phyloP scores from a whole-genome alignment of 2,329 filamentous ascomycete species.

The Fusarium coffeatum region DNA sequence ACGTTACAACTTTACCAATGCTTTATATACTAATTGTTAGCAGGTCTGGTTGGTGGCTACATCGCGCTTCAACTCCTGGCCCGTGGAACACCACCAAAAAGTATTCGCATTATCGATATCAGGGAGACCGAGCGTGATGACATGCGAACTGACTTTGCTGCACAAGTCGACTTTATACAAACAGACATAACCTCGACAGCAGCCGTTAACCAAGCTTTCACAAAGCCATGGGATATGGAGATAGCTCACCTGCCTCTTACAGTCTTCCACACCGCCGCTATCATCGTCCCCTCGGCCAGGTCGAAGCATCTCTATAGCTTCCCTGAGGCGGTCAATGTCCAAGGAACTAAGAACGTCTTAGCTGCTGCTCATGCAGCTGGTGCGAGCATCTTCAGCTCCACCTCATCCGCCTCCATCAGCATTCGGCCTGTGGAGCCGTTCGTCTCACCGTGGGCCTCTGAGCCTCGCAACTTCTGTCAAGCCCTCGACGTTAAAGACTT shows the following conservation, averaged over 20 bases:
- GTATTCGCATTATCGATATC: slow-evolving; percentile 12
- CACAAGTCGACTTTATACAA: slow-evolving; percentile 1
- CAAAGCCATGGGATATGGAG: neutral
- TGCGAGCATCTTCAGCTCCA: slow-evolving; percentile 11
- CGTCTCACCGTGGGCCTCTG: neutral
- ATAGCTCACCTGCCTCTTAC: slow-evolving; percentile 8
- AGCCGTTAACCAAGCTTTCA: neutral
- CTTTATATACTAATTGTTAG: no score
- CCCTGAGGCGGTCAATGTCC: slow-evolving; percentile 4
- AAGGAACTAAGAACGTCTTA: slow-evolving; percentile 14
- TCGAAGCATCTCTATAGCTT: slow-evolving; percentile 9
- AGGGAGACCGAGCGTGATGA: slow-evolving; percentile 10
- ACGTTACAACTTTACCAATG: rapidly evolving
- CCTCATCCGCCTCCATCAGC: slow-evolving; percentile 4
- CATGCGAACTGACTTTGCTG: neutral
- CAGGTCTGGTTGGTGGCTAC: slow-evolving; percentile 14
- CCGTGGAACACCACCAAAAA: slow-evolving; percentile 2
- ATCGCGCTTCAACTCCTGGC: slow-evolving; percentile 14
- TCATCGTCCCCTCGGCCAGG: slow-evolving; percentile 5
- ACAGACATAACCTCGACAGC: slow-evolving; percentile 4
- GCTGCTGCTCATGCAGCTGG: neutral
- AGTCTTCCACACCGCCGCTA: slow-evolving; percentile 12
- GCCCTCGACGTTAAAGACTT: neutral
- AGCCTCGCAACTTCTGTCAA: slow-evolving; percentile 6
- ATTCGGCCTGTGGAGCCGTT: slow-evolving; percentile 8